Evolutionary conservation across 495 filamentous ascomycete genomes (phyloP), one percentile per base, ranked within the genome.

Genomic region (Pyrenopolyporus hunteri): DNA sequence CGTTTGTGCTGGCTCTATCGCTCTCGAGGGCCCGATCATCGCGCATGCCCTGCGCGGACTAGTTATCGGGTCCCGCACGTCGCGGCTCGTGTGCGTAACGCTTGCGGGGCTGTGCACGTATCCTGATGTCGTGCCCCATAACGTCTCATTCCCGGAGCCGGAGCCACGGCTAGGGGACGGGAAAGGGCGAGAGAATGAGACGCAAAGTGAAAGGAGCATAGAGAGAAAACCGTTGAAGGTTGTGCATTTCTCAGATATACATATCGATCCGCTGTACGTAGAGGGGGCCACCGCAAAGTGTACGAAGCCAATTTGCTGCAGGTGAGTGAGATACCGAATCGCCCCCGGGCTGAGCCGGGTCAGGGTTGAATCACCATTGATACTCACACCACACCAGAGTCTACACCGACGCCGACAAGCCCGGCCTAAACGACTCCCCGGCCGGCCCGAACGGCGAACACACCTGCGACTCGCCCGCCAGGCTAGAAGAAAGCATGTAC

Each of bases 181-280:
- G 26, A 29, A 29, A 29, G 5, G 5, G 9, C 26, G n/a, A 29
- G 26, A 29, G 5, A 29, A 9, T 29, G 26, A 29, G 4, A 29
- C 4, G 26, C 9, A 29, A 29, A 29, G 9, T 4, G 5, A 29
- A 29, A 29, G 5, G 4, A 29, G 26, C 26, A n/a, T n/a, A n/a
- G n/a, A n/a, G n/a, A n/a, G n/a, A n/a, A n/a, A n/a, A 22, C 42
- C 42, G 42, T 4, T 84, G 62, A 70, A 78, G 20, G 72, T 85
- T 9, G 81, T 82, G 10, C 83, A 85, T 57, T 80, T 80, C 67
- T 82, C 76, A 20, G 83, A 85, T 58, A 82, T 81, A 6, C 83
- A 85, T 55, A 70, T 84, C 42, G 83, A 85, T 57, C 73, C 74
- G 0, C 73, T 67, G 29, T 85, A 85, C 58, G 77, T 76, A 16